Base-by-base conservation (phyloP, 1,139 yeast species). In the Debaryomyces sp. region DNA sequence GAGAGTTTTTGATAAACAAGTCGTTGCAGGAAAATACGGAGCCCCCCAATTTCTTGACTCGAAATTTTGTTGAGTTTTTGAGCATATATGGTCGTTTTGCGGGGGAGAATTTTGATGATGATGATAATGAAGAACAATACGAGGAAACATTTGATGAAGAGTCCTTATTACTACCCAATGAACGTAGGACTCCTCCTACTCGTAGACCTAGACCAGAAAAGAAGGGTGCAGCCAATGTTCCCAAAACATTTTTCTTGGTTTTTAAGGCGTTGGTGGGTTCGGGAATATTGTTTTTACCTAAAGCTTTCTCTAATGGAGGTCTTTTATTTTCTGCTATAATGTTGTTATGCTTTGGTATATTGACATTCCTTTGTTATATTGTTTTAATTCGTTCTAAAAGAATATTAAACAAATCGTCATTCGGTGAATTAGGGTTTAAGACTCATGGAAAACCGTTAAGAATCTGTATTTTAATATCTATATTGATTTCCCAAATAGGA, bases 81-180 rank as follows among this genome's bases (percentile, higher is more conserved):
- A 83, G 87, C 55, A 77, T 87, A 10, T 87, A 87, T 63, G 95
- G 95, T 4, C 92, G 87, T 70, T 87, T 87, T 67, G 94, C 94
- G 1, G 95, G 95, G 57, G 95, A 87, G 67, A 81, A 84, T 39
- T 77, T 87, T 51, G 90, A 85, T 57, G 87, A 83, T 59, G 92
- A 85, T 54, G 88, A 85, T 50, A 80, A 71, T 45, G 67, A 71
- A 38, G 82, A 36, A 10, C 44, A 46, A 9, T 55, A 54, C 38
- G 62, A 60, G 48, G 66, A 61, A 15, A 61, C 57, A 10, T 64
- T 60, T 35, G 87, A 81, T 52, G 90, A 84, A 57, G 80, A 73
- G 44, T 64, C 77, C 3, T 74, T 80, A 2, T 66, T 83, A 36
- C 55, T 82, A 13, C 58, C 66, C 0, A 56, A 55, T 10, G 64